Conservation (phyloP, 164 flowering plant species). For the Berberis vulgaris region DNA sequence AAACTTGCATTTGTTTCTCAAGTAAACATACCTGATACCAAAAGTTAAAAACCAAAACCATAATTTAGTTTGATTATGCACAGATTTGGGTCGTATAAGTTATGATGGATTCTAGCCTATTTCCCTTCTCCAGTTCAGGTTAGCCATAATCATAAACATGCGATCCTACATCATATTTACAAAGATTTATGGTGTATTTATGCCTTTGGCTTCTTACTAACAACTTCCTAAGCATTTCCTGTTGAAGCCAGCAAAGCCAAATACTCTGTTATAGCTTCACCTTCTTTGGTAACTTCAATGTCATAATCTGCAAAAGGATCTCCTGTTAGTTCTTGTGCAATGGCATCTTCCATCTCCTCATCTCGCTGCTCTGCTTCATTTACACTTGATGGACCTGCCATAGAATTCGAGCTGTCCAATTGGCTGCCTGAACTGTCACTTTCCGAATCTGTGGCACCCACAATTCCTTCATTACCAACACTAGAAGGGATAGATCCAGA, state of each 20-base stretch:
- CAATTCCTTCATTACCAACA: conserved; percentile 3
- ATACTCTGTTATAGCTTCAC: conserved; percentile 77
- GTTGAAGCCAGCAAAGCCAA: conserved; percentile 46
- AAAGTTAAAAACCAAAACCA: too few species aligned
- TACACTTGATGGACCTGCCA: conserved; percentile 20
- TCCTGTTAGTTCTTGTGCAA: conserved; percentile 35
- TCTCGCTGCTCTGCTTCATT: conserved; percentile 42
- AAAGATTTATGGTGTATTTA: background rate
- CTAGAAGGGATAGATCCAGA: conserved; percentile 10
- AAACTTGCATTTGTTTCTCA: too few species aligned
- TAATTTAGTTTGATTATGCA: too few species aligned
- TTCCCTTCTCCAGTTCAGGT: too few species aligned
- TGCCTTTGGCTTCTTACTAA: background rate
- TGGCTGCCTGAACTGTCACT: background rate
- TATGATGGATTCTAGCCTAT: too few species aligned
- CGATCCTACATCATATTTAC: background rate
- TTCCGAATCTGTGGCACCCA: conserved; percentile 14
- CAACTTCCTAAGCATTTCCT: conserved; percentile 2
- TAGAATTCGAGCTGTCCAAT: background rate
- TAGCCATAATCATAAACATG: too few species aligned
- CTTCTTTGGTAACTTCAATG: conserved; percentile 71
- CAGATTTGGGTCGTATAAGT: too few species aligned
- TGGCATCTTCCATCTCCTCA: conserved; percentile 67
- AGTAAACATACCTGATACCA: too few species aligned
- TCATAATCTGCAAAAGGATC: conserved; percentile 76